These are phyloP conservation scores for Populus tremula DNA, from an alignment of 345 rosid genomes.

Conservation along the genomic window DNA sequence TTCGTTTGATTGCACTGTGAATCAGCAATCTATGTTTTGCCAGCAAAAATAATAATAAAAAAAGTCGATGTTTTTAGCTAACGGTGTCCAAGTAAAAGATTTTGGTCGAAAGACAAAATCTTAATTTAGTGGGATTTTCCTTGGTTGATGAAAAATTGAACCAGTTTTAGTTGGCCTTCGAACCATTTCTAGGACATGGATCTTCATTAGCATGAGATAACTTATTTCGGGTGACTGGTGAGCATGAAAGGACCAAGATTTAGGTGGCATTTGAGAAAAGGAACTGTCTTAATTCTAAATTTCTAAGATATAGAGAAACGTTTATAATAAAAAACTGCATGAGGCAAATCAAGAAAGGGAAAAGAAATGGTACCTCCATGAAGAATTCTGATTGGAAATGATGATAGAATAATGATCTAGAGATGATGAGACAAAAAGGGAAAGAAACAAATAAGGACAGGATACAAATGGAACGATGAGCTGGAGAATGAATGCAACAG, in stretches of 20 bases:
- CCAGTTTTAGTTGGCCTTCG: not conserved
- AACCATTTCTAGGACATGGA: not conserved
- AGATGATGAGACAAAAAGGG: constrained; percentile 2
- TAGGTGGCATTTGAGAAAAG: no score
- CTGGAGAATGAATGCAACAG: constrained; percentile 17
- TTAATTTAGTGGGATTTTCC: not conserved
- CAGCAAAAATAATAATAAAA: no score
- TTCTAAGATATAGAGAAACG: not conserved
- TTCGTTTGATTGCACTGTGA: no score
- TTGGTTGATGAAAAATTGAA: not conserved
- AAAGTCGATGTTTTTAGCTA: no score
- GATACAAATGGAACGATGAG: constrained; percentile 22
- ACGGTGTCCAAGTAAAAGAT: no score
- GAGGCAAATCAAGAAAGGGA: not conserved
- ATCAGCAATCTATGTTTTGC: no score
- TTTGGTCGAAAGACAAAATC: not conserved
- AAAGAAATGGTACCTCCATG: constrained; percentile 32
- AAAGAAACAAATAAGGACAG: not conserved
- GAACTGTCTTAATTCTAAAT: no score
- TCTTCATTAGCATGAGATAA: not conserved
- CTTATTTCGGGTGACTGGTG: no score
- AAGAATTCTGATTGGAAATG: not conserved
- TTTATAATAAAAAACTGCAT: not conserved
- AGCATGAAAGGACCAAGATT: no score
- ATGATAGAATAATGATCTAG: not conserved